Percentiles rank a stretch among this genome's conserved stretches.
Evolutionary conservation across 2,329 filamentous ascomycete genomes (phyloP).

Genomic region (Helotiales sp.): DNA sequence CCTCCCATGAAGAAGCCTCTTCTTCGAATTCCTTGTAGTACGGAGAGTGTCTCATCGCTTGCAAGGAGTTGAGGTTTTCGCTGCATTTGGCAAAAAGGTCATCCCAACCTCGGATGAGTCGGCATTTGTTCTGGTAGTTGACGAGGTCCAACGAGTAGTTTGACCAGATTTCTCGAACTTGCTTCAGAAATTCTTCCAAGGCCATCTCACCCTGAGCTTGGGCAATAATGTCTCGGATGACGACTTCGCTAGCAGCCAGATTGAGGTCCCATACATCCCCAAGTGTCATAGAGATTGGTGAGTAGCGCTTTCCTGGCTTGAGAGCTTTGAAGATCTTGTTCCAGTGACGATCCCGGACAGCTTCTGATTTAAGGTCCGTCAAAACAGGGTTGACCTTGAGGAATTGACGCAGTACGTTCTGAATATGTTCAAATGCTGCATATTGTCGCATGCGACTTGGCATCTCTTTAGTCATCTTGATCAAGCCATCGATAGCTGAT

Average conservation of each 20-base stretch:
- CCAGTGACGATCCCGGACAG: slow-evolving; percentile 96
- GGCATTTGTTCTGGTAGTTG: slow-evolving; percentile 97
- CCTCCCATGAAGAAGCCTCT: slow-evolving; percentile 94
- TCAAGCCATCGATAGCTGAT: slow-evolving; percentile 82
- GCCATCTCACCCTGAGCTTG: slow-evolving; percentile 99
- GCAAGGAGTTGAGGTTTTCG: slow-evolving; percentile 94
- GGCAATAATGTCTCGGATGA: slow-evolving; percentile 89
- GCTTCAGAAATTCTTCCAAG: slow-evolving; percentile 93
- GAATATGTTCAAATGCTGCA: slow-evolving; percentile 98
- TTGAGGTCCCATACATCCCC: slow-evolving; percentile 99
- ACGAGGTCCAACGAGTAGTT: slow-evolving; percentile 93
- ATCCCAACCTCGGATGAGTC: slow-evolving; percentile 96
- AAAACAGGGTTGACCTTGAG: slow-evolving; percentile 90
- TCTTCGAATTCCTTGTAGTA: slow-evolving; percentile 99
- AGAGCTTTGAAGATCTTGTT: slow-evolving; percentile 96
- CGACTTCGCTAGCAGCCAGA: slow-evolving; percentile 78
- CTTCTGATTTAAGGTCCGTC: slow-evolving; percentile 91
- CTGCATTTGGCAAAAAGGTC: slow-evolving; percentile 98
- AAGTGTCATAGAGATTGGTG: slow-evolving; percentile 90
- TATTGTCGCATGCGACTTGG: slow-evolving; percentile 98
- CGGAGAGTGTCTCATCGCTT: slow-evolving; percentile 98
- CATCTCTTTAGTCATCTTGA: slow-evolving; percentile 99
- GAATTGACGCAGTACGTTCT: slow-evolving; percentile 82
- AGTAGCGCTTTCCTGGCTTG: slow-evolving; percentile 90
- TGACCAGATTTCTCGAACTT: slow-evolving; percentile 95